Evolutionary conservation across 2,329 filamentous ascomycete genomes (phyloP).

Genomic region (Penicillium janthinellum): DNA sequence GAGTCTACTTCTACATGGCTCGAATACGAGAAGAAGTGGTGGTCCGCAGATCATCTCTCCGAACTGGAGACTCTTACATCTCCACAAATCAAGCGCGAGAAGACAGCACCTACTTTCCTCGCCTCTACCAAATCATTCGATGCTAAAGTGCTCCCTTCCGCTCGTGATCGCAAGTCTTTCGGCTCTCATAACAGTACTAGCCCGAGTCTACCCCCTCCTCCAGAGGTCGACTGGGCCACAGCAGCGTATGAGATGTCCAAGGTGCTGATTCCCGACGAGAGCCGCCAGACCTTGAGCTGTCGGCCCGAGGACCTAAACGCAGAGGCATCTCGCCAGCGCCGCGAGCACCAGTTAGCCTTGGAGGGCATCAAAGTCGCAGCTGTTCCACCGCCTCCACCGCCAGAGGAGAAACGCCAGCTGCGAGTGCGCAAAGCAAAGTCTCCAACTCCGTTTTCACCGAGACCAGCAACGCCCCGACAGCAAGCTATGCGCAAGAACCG

Average conservation of each 20-base stretch:
- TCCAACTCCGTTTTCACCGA: constrained; percentile 50
- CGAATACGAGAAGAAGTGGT: constrained; percentile 71
- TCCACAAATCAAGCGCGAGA: constrained; percentile 55
- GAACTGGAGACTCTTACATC: constrained; percentile 65
- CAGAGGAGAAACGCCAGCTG: constrained; percentile 65
- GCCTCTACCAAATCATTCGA: constrained; percentile 86
- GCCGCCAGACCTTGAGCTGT: constrained; percentile 74
- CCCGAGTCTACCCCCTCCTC: constrained; percentile 64
- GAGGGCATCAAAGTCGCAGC: constrained; percentile 40
- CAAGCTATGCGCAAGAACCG: constrained; percentile 53
- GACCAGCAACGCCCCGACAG: constrained; percentile 57
- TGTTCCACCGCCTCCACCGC: constrained; percentile 7
- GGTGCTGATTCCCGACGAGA: constrained; percentile 71
- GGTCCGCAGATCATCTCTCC: constrained; percentile 66
- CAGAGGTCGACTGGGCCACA: constrained; percentile 81
- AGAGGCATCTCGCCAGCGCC: constrained; percentile 63
- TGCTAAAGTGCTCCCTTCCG: constrained; percentile 72
- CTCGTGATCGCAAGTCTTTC: constrained; percentile 54
- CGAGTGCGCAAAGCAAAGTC: constrained; percentile 66
- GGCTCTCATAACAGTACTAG: constrained; percentile 50
- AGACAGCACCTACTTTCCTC: constrained; percentile 70
- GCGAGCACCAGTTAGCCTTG: constrained; percentile 64
- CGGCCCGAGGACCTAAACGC: constrained; percentile 76
- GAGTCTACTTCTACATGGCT: constrained; percentile 11
- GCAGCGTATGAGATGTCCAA: constrained; percentile 83